Conservation (phyloP, 2,329 filamentous ascomycete species). For the Pseudogymnoascus pannorum region DNA sequence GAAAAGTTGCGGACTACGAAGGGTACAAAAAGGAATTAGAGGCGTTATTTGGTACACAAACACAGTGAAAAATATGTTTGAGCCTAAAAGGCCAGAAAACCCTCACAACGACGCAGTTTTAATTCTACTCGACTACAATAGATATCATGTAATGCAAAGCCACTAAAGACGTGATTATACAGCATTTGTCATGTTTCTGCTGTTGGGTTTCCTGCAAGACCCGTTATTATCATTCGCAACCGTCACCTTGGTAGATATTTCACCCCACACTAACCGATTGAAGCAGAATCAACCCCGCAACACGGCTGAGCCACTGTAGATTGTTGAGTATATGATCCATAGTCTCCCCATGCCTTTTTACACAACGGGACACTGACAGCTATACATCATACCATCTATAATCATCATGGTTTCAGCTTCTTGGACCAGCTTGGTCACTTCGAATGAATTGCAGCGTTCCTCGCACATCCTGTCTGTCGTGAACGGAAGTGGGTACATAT, state of each 20-base stretch:
- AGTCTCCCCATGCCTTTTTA: not conserved
- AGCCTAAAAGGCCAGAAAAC: too few species aligned
- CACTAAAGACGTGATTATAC: not conserved
- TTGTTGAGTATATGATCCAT: not conserved
- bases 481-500: slow-evolving; percentile 36
- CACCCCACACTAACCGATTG: not conserved
- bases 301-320: not conserved
- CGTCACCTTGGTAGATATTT: not conserved
- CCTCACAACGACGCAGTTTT: too few species aligned
- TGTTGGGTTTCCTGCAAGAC: not conserved
- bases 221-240: not conserved
- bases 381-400: not conserved
- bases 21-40: too few species aligned
- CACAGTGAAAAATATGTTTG: too few species aligned
- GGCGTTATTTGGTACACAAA: too few species aligned
- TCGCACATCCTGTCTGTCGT: slow-evolving; percentile 41
- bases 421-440: slow-evolving; percentile 25
- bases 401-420: slow-evolving; percentile 12
- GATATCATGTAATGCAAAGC: not conserved
- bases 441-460: slow-evolving; percentile 38
- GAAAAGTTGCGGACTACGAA: too few species aligned
- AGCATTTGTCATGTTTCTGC: not conserved
- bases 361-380: not conserved
- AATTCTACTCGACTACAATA: not conserved
- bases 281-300: not conserved